These are phyloP conservation scores for Isatis tinctoria DNA, from an alignment of 345 rosid genomes.

Conservation along the genomic window DNA sequence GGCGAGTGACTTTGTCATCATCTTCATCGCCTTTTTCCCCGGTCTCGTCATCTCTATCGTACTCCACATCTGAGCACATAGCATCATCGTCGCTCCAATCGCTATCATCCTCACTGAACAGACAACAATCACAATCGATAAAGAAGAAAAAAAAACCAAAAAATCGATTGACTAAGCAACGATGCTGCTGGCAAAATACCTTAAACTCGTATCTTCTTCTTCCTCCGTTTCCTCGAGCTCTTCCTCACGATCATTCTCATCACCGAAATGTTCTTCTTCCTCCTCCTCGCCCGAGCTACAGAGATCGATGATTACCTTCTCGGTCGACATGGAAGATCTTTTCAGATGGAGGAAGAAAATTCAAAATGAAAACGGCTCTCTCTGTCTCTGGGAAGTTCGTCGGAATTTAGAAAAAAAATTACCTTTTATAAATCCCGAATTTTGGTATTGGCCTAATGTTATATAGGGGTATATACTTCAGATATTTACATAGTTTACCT, in stretches of 20 bases:
- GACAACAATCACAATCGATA: background rate
- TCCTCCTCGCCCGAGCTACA: conserved; percentile 33
- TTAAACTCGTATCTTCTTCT: conserved; percentile 12
- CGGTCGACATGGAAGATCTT: background rate
- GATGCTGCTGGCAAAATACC: background rate
- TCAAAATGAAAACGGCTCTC: conserved; percentile 18
- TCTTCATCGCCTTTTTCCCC: background rate
- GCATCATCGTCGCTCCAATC: conserved; percentile 18
- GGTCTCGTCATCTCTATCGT: conserved; percentile 5
- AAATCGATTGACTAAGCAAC: background rate
- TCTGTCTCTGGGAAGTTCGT: background rate
- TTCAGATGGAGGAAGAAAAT: background rate
- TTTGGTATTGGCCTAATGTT: background rate
- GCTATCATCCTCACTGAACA: conserved; percentile 21
- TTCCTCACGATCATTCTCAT: conserved; percentile 8
- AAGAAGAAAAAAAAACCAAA: background rate
- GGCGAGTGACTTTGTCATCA: conserved; percentile 26
- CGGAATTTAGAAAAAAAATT: background rate
- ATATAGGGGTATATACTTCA: background rate
- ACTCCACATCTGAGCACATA: conserved; percentile 7
- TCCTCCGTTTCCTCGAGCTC: background rate
- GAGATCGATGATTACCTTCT: conserved; percentile 18
- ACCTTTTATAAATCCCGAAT: background rate
- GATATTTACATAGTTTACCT: background rate
- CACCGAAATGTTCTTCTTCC: background rate